A percentile compares a stretch with the other conserved stretches of the same genome.
Evolutionary conservation across 257 asterid genomes (phyloP).

Genomic region (Capsicum baccatum): DNA sequence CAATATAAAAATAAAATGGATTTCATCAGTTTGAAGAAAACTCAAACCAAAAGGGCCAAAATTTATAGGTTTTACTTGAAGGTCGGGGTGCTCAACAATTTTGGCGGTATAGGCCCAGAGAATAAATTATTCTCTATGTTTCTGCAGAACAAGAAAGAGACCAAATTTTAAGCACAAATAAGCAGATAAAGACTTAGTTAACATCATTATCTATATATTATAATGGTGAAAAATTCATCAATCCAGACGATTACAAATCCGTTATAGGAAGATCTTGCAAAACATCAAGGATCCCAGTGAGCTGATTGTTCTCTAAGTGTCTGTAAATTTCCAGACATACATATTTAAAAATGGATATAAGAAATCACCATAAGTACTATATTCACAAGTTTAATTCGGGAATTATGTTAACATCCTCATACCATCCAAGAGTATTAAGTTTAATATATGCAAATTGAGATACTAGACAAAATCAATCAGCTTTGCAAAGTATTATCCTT

Average conservation of each 20-base stretch:
- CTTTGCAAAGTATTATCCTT: background rate
- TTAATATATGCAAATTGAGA: background rate
- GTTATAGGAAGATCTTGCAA: constrained; percentile 52
- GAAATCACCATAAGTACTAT: too few relatives aligned
- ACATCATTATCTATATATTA: background rate
- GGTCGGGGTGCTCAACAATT: too few relatives aligned
- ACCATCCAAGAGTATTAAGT: background rate
- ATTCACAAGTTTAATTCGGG: background rate
- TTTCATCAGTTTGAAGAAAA: too few relatives aligned
- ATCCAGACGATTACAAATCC: constrained; percentile 63
- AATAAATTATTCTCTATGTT: constrained; percentile 61
- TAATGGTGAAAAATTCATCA: background rate
- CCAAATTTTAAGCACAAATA: background rate
- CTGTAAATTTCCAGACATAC: too few relatives aligned
- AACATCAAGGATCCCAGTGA: too few relatives aligned
- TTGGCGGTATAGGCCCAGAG: too few relatives aligned
- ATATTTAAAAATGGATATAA: too few relatives aligned
- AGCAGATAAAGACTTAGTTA: background rate
- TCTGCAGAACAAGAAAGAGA: constrained; percentile 48
- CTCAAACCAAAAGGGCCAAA: too few relatives aligned
- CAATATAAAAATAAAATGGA: too few relatives aligned
- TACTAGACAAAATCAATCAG: background rate
- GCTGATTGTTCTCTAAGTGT: too few relatives aligned
- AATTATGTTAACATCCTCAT: background rate
- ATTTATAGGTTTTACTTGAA: too few relatives aligned